Percentiles rank a stretch among this genome's conserved stretches.
phyloP scores from a whole-genome alignment of 1,284 basidiomycete genomes.

The Nidula niveotomentosa region DNA sequence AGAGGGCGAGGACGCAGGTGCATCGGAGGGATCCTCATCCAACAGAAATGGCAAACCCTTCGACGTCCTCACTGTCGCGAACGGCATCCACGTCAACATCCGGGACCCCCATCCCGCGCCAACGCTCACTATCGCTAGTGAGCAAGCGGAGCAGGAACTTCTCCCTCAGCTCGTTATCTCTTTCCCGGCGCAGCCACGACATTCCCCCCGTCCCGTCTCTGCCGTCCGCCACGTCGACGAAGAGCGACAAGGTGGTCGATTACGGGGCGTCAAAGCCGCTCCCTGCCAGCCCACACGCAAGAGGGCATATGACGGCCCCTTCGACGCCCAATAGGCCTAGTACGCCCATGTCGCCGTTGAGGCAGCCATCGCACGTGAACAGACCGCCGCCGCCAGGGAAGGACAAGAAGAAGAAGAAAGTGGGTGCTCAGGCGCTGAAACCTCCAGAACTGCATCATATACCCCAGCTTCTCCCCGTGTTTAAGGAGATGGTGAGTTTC shows the following conservation, averaged over 20 bases:
- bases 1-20: background rate
- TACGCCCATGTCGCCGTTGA: constrained; percentile 3
- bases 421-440: constrained; percentile 46
- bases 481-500: constrained; percentile 81
- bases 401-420: constrained; percentile 30
- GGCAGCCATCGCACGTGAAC: constrained; percentile 1
- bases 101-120: constrained; percentile 14
- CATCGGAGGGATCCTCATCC: background rate
- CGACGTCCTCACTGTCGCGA: constrained; percentile 5
- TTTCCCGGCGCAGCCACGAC: constrained; percentile 28
- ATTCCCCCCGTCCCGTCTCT: constrained; percentile 41
- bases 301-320: constrained; percentile 16
- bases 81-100: constrained; percentile 2
- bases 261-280: constrained; percentile 28
- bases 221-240: constrained; percentile 28
- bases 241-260: constrained; percentile 1
- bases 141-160: constrained; percentile 40
- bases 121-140: constrained; percentile 44
- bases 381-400: background rate
- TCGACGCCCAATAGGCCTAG: constrained; percentile 14
- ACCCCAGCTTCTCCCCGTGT: constrained; percentile 79
- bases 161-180: constrained; percentile 16
- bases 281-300: constrained; percentile 27
- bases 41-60: background rate
- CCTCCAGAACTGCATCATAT: constrained; percentile 81